phyloP scores from a whole-genome alignment of 177 flowering plant species.

The Vitis hybrid region DNA sequence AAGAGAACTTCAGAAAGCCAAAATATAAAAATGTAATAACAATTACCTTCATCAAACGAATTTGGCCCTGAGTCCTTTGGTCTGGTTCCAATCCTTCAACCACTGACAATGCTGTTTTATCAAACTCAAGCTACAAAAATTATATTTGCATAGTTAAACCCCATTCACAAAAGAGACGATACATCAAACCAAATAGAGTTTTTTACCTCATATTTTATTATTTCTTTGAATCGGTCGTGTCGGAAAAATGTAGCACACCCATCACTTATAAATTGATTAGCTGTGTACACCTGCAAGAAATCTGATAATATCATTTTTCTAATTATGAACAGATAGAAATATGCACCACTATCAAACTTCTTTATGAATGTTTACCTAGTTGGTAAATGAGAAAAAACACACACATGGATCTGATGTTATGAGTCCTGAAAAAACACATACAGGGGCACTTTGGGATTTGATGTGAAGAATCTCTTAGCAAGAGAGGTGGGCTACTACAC shows the following conservation, averaged over 20 bases:
- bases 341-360: too few relatives aligned
- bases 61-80: slow-evolving; percentile 2
- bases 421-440: too few relatives aligned
- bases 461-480: too few relatives aligned
- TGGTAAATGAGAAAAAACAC: too few relatives aligned
- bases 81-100: slow-evolving; percentile 14
- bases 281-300: slow-evolving; percentile 35
- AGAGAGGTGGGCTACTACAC: too few relatives aligned
- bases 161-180: background rate
- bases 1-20: background rate
- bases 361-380: too few relatives aligned
- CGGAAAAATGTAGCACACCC: slow-evolving; percentile 65
- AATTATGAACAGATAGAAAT: too few relatives aligned
- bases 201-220: slow-evolving; percentile 43
- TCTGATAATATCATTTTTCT: background rate
- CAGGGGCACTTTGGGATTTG: too few relatives aligned
- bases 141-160: background rate
- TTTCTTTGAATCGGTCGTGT: slow-evolving; percentile 27
- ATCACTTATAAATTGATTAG: slow-evolving; percentile 22
- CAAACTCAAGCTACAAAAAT: slow-evolving; percentile 37
- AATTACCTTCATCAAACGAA: slow-evolving; percentile 36
- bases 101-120: slow-evolving; percentile 13
- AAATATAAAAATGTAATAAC: background rate
- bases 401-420: too few relatives aligned
- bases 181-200: background rate